Conservation (phyloP, 2,329 filamentous ascomycete species). For the Curvularia sp. region DNA sequence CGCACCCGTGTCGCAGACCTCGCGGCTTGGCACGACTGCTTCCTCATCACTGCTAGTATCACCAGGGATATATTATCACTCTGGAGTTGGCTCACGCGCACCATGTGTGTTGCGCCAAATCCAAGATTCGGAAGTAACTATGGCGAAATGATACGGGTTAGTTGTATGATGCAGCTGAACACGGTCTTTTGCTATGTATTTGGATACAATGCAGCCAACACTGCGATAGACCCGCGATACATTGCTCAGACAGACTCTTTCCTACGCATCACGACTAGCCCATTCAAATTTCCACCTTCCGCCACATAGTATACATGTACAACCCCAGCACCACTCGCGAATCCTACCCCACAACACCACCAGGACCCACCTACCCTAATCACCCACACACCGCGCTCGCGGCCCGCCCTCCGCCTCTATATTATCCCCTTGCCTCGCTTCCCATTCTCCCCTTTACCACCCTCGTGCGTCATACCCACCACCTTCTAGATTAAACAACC, state of each 20-base stretch:
- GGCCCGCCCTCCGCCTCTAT: constrained; percentile 25
- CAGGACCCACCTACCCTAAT: background rate
- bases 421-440: constrained; percentile 22
- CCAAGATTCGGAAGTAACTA: background rate
- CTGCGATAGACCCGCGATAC: no score
- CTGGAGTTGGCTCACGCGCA: background rate
- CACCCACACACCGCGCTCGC: background rate
- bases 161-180: background rate
- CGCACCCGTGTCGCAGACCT: no score
- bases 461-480: constrained; percentile 2
- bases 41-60: background rate
- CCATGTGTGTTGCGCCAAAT: background rate
- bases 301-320: no score
- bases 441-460: background rate
- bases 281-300: no score
- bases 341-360: no score
- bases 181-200: no score
- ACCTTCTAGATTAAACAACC: background rate
- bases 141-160: background rate
- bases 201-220: no score
- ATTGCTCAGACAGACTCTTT: no score
- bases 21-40: background rate
- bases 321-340: no score
- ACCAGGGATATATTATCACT: background rate
- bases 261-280: no score